phyloP scores from a whole-genome alignment of 129 eudicot genomes.

The Sambucus nigra region DNA sequence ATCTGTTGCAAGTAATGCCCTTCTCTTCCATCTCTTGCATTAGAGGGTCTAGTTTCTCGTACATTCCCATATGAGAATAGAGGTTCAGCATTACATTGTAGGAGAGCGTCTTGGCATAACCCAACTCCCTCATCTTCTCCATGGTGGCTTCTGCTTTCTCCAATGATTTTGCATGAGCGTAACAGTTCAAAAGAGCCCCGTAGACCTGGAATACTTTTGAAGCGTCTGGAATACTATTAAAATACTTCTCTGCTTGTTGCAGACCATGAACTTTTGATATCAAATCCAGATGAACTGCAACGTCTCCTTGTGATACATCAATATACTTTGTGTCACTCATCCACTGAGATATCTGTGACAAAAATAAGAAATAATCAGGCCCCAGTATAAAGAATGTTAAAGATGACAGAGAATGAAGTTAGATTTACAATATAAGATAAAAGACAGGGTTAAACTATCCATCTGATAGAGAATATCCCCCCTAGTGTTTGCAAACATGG shows the following conservation, averaged over 20 bases:
- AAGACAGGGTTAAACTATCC: no score
- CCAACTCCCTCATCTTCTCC: slow-evolving; percentile 17
- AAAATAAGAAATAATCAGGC: neutral
- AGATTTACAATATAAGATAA: no score
- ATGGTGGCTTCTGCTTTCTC: slow-evolving; percentile 29
- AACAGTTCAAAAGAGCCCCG: slow-evolving; percentile 28
- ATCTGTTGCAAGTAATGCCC: slow-evolving; percentile 8
- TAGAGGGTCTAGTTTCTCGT: slow-evolving; percentile 14
- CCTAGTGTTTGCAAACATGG: no score
- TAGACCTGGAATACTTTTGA: slow-evolving; percentile 3
- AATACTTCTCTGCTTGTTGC: slow-evolving; percentile 24
- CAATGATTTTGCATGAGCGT: slow-evolving; percentile 13
- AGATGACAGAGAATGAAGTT: no score
- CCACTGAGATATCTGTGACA: slow-evolving; percentile 21
- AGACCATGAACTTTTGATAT: slow-evolving; percentile 29
- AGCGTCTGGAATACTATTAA: slow-evolving; percentile 9
- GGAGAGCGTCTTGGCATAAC: neutral
- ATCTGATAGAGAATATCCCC: no score
- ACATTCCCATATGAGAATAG: slow-evolving; percentile 10
- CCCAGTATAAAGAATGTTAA: no score
- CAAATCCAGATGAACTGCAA: slow-evolving; percentile 23
- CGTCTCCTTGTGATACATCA: neutral
- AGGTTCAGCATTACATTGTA: slow-evolving; percentile 27
- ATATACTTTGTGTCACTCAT: slow-evolving; percentile 1
- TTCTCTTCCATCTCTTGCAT: slow-evolving; percentile 25